Conservation (phyloP, 2,329 filamentous ascomycete species). For the Pseudogymnoascus sp. region DNA sequence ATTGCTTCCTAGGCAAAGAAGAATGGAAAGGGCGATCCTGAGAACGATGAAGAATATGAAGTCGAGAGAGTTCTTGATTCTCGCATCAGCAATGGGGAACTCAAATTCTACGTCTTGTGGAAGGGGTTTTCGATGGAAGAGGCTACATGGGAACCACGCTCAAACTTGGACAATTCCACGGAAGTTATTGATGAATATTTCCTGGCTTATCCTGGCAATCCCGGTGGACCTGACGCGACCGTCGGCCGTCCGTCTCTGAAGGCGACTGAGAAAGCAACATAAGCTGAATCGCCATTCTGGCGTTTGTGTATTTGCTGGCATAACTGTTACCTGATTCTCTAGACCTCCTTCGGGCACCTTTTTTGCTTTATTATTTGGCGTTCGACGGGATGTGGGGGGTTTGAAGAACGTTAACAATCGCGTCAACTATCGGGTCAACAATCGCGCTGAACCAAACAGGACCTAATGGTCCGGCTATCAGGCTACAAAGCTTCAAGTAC, state of each 20-base stretch:
- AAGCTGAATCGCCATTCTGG: neutral
- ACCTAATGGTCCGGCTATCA: neutral
- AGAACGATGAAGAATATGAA: slow-evolving; percentile 11
- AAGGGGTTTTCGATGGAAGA: slow-evolving; percentile 9
- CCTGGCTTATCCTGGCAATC: neutral
- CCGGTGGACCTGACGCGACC: neutral
- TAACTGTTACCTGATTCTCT: neutral
- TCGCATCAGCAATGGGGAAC: neutral
- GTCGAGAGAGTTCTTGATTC: slow-evolving; percentile 15
- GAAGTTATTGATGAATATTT: slow-evolving; percentile 10
- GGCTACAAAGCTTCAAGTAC: neutral
- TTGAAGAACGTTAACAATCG: neutral
- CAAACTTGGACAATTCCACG: slow-evolving; percentile 11
- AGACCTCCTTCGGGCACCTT: neutral
- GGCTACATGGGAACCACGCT: slow-evolving; percentile 17
- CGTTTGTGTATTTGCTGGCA: neutral
- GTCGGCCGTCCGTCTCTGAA: neutral
- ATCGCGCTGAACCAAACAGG: neutral
- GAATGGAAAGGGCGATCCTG: neutral
- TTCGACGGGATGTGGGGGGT: neutral
- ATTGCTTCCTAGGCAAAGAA: neutral
- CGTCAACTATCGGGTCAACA: neutral
- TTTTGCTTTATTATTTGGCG: neutral
- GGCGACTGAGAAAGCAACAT: neutral
- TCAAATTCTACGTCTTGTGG: slow-evolving; percentile 16